Conservation (phyloP, 345 rosid species). For the Syzygium grande region DNA sequence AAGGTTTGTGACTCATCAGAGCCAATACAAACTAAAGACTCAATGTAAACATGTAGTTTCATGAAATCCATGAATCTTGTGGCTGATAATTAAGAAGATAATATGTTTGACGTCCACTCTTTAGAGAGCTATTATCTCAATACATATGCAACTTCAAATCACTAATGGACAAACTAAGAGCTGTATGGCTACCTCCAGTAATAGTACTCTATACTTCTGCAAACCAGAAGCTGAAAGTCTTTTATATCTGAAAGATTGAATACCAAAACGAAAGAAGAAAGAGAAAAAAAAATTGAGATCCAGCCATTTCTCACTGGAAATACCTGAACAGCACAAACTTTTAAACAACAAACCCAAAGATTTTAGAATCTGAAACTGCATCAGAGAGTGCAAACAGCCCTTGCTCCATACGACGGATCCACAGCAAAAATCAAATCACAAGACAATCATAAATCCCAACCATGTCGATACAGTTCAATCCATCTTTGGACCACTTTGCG, state of each 20-base stretch:
- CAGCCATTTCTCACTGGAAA: background rate
- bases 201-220: background rate
- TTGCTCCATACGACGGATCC: background rate
- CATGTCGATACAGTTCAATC: background rate
- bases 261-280: background rate
- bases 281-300: background rate
- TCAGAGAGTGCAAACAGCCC: background rate
- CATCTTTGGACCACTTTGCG: background rate
- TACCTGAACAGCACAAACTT: background rate
- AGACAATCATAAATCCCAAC: background rate
- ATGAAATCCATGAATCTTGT: background rate
- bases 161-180: background rate
- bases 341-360: background rate
- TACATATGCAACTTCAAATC: background rate
- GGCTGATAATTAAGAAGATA: background rate
- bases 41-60: background rate
- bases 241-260: background rate
- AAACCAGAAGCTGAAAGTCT: background rate
- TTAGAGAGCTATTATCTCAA: background rate
- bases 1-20: background rate
- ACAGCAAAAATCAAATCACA: too few relatives aligned
- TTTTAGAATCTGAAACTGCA: background rate
- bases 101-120: background rate
- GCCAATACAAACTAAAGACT: background rate
- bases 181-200: background rate